These are phyloP conservation scores for Mycena rebaudengoi DNA, from an alignment of 768 basidiomycete genomes.

Conservation along the genomic window DNA sequence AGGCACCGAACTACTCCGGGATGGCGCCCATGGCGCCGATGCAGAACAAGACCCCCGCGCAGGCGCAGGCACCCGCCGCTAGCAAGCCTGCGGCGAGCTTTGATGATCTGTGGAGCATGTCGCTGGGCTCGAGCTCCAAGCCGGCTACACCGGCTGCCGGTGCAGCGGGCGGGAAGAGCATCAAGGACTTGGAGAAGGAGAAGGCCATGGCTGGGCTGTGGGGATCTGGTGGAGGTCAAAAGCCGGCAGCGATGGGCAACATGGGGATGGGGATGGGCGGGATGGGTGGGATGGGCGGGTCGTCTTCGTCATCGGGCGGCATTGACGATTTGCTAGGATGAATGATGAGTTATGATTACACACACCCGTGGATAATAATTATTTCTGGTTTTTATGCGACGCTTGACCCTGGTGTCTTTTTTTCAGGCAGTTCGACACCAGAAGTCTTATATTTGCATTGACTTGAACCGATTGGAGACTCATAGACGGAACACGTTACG, in stretches of 20 bases:
- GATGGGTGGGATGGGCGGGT: conserved; percentile 9
- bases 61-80: conserved; percentile 37
- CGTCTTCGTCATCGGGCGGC: conserved; percentile 15
- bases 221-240: conserved; percentile 51
- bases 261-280: conserved; percentile 22
- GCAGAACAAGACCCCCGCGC: conserved; percentile 24
- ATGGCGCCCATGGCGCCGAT: conserved; percentile 39
- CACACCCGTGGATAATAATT: neutral
- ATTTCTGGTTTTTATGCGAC: neutral
- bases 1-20: conserved; percentile 27
- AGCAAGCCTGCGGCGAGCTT: conserved; percentile 67
- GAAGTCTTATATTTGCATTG: no score
- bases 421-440: no score
- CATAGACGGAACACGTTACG: no score
- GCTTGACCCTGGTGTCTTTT: neutral
- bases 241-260: conserved; percentile 19
- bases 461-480: no score
- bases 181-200: conserved; percentile 90
- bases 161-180: conserved; percentile 66
- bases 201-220: conserved; percentile 85
- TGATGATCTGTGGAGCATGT: conserved; percentile 90
- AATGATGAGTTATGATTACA: neutral
- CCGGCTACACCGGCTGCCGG: conserved; percentile 46
- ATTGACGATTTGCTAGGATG: conserved; percentile 22
- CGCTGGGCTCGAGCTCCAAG: conserved; percentile 59